Evolutionary conservation across 805 yeast species (phyloP).

Genomic region (Saturnispora sekii): DNA sequence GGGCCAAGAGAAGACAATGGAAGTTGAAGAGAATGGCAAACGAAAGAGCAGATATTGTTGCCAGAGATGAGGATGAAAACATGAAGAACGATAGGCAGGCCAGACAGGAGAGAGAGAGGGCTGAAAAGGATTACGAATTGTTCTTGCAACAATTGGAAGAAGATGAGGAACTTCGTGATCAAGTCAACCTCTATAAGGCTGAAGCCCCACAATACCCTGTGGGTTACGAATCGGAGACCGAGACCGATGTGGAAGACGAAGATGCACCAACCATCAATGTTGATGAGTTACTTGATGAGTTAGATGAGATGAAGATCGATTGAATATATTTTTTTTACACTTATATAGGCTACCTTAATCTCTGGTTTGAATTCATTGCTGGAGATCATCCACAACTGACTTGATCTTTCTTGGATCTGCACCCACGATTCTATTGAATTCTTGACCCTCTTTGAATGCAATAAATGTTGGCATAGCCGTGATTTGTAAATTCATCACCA

Average conservation of each 20-base stretch:
- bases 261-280: slow-evolving; percentile 85
- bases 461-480: slow-evolving; percentile 73
- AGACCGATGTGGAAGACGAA: slow-evolving; percentile 51
- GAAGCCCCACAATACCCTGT: slow-evolving; percentile 13
- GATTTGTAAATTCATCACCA: slow-evolving; percentile 52
- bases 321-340: not conserved
- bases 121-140: slow-evolving; percentile 88
- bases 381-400: slow-evolving; percentile 5
- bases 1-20: slow-evolving; percentile 75
- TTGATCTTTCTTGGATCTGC: slow-evolving; percentile 36
- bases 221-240: slow-evolving; percentile 64
- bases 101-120: slow-evolving; percentile 81
- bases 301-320: slow-evolving; percentile 86
- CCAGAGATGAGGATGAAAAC: slow-evolving; percentile 33
- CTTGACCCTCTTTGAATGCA: slow-evolving; percentile 50
- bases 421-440: slow-evolving; percentile 52
- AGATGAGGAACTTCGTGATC: slow-evolving; percentile 87
- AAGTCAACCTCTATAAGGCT: slow-evolving; percentile 81
- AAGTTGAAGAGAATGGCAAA: slow-evolving; percentile 95
- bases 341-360: not conserved
- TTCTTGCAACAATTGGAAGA: slow-evolving; percentile 97
- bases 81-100: slow-evolving; percentile 50
- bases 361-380: not conserved
- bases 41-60: slow-evolving; percentile 84
- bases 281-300: slow-evolving; percentile 88